Conservation (phyloP, 2,329 filamentous ascomycete species). For the Podosphaera aphanis region DNA sequence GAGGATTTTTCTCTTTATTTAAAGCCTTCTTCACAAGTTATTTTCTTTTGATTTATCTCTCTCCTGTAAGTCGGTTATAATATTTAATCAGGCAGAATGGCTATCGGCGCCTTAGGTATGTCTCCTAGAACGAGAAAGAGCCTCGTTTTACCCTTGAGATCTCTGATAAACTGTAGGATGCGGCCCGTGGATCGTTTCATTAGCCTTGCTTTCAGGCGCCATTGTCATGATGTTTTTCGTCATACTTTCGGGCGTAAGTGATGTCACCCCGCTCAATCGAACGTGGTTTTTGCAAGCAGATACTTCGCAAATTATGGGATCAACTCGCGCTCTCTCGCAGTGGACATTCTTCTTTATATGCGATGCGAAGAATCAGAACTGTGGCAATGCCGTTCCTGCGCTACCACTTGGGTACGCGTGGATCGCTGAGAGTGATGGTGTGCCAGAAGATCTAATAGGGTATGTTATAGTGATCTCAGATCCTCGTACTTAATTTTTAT, state of each 20-base stretch:
- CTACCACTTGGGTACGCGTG: slow-evolving; percentile 51
- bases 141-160: too few species aligned
- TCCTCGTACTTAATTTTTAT: neutral
- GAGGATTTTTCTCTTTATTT: too few species aligned
- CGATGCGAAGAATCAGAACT: slow-evolving; percentile 38
- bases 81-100: slow-evolving; percentile 2
- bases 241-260: slow-evolving; percentile 34
- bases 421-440: slow-evolving; percentile 27
- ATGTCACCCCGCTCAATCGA: slow-evolving; percentile 35
- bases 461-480: slow-evolving; percentile 13
- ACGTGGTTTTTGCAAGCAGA: slow-evolving; percentile 74
- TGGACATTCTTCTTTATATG: slow-evolving; percentile 89
- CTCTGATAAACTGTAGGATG: slow-evolving; percentile 21
- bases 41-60: too few species aligned
- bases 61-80: too few species aligned
- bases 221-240: slow-evolving; percentile 42
- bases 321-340: slow-evolving; percentile 37
- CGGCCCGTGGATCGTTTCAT: slow-evolving; percentile 28
- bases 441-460: slow-evolving; percentile 31
- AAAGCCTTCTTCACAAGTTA: too few species aligned
- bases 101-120: slow-evolving; percentile 4
- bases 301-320: slow-evolving; percentile 47
- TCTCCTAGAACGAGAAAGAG: neutral
- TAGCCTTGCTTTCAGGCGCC: slow-evolving; percentile 36
- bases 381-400: slow-evolving; percentile 36